These are phyloP conservation scores for Parathielavia hyrcaniae DNA, from an alignment of 495 filamentous ascomycete species.

Conservation along the genomic window DNA sequence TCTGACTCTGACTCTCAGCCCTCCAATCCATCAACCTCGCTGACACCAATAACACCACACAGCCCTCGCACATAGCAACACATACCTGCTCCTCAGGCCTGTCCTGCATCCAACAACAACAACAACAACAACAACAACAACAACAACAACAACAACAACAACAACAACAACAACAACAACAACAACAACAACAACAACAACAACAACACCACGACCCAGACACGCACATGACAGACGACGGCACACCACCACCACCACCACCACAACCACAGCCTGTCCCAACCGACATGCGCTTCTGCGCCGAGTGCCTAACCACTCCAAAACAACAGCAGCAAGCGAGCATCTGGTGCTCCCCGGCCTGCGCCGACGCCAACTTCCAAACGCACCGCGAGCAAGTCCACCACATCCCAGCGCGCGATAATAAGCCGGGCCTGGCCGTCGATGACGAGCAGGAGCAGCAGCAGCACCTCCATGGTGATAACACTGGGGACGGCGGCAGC, in stretches of 20 bases:
- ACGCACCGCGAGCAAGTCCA: constrained; percentile 39
- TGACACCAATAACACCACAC: neutral
- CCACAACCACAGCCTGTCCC: too few species aligned
- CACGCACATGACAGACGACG: too few species aligned
- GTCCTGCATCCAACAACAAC: constrained; percentile 18
- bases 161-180: neutral
- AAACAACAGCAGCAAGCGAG: constrained; percentile 32
- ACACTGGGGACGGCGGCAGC: neutral
- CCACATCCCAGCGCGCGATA: constrained; percentile 34
- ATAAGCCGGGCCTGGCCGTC: constrained; percentile 19
- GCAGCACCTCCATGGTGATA: neutral
- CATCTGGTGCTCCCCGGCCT: constrained; percentile 38
- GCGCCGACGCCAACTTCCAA: constrained; percentile 38
- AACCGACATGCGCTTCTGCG: constrained; percentile 31
- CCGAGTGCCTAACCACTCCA: constrained; percentile 35
- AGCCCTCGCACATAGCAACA: constrained; percentile 21
- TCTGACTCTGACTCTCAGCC: neutral
- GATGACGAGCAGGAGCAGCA: constrained; percentile 18
- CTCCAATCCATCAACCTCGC: neutral
- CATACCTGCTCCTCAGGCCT: constrained; percentile 27
- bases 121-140: constrained; percentile 2
- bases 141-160: neutral
- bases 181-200: too few species aligned
- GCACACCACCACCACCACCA: too few species aligned
- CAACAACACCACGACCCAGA: neutral